phyloP scores from a whole-genome alignment of 2,329 filamentous ascomycete species.

The Arthrobotrys megalospora region DNA sequence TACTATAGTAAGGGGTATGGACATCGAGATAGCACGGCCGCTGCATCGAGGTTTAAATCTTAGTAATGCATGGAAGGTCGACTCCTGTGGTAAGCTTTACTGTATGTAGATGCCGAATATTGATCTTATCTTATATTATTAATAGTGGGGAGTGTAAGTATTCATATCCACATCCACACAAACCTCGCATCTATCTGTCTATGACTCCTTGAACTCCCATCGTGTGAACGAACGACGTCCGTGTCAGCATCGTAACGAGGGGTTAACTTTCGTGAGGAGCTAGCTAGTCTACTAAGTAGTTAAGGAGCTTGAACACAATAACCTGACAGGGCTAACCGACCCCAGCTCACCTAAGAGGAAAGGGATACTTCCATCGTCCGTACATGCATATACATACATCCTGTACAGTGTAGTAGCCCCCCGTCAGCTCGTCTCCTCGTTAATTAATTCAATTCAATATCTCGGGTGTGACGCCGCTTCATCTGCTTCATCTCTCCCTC shows the following conservation, averaged over 20 bases:
- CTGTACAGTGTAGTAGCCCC: background rate
- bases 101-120: background rate
- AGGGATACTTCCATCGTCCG: background rate
- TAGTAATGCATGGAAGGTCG: too few relatives aligned
- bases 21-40: too few relatives aligned
- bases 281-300: too few relatives aligned
- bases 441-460: too few relatives aligned
- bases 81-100: too few relatives aligned
- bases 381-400: background rate
- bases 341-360: background rate
- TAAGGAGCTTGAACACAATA: background rate
- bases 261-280: background rate
- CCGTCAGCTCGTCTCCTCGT: background rate
- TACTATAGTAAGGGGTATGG: too few relatives aligned
- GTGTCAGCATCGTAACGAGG: background rate
- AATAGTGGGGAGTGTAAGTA: too few relatives aligned
- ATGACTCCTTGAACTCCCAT: background rate
- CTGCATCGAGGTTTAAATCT: too few relatives aligned
- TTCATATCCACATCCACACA: too few relatives aligned
- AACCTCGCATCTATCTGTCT: too few relatives aligned
- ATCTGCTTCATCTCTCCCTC: too few relatives aligned
- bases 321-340: background rate
- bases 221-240: background rate
- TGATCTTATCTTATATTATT: conserved; percentile 3
- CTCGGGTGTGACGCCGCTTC: too few relatives aligned